Evolutionary conservation across 352 stramenopile species (phyloP).

Genomic region (Lagenidium giganteum): DNA sequence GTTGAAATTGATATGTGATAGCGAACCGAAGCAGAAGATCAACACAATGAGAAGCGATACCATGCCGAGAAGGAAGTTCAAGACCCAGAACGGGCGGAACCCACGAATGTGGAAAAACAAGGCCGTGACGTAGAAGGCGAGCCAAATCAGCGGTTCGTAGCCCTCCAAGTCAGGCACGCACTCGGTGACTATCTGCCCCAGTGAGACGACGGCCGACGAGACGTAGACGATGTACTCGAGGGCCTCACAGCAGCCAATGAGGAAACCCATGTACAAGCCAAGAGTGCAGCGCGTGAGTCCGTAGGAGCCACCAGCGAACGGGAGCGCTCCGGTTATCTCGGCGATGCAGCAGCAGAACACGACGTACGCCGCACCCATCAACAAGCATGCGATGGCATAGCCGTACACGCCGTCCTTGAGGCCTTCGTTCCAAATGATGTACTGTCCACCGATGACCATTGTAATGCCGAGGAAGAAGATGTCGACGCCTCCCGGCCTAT

Average conservation of each 20-base stretch:
- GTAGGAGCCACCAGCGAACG: conserved; percentile 22
- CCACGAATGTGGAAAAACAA: conserved; percentile 16
- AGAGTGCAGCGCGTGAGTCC: conserved; percentile 10
- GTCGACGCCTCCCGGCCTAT: conserved; percentile 8
- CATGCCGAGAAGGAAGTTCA: conserved; percentile 13
- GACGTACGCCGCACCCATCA: conserved; percentile 20
- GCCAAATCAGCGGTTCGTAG: conserved; percentile 9
- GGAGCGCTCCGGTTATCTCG: conserved; percentile 18
- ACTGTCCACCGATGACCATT: conserved; percentile 26
- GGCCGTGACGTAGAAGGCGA: conserved; percentile 3
- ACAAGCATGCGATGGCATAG: conserved; percentile 14
- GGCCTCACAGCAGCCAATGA: conserved; percentile 12
- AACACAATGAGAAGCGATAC: conserved; percentile 11
- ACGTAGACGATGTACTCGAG: conserved; percentile 18
- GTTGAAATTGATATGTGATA: conserved; percentile 16
- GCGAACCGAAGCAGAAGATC: conserved; percentile 17
- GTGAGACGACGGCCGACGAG: not conserved
- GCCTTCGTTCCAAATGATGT: conserved; percentile 24
- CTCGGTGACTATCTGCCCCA: not conserved
- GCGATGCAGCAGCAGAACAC: conserved; percentile 20
- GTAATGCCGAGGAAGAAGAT: conserved; percentile 23
- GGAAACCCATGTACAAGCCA: conserved; percentile 11
- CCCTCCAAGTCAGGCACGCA: not conserved
- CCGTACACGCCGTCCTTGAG: conserved; percentile 16
- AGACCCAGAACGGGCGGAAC: conserved; percentile 20